These are phyloP conservation scores for Wolfiporia cocos DNA, from an alignment of 1,284 basidiomycete species.

Conservation along the genomic window DNA sequence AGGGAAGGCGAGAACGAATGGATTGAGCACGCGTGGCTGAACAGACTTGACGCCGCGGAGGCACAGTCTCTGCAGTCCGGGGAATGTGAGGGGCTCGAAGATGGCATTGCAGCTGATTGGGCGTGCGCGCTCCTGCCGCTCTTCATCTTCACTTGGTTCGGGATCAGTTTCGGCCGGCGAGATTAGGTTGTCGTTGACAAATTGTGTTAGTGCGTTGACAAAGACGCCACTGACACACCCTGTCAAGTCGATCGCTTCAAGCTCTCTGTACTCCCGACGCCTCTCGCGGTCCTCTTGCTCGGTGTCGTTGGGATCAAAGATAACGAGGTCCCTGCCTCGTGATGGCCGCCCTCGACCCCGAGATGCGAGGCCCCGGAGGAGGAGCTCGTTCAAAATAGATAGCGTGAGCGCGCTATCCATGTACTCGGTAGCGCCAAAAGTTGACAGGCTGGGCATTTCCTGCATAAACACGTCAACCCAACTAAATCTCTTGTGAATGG, in stretches of 20 bases:
- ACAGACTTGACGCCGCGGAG: constrained; percentile 81
- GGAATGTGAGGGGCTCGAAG: constrained; percentile 56
- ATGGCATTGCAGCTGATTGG: constrained; percentile 27
- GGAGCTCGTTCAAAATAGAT: constrained; percentile 78
- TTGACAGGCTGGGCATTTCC: constrained; percentile 80
- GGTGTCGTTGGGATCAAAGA: constrained; percentile 40
- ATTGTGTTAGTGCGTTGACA: constrained; percentile 76
- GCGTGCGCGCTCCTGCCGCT: constrained; percentile 25
- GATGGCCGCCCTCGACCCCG: constrained; percentile 64
- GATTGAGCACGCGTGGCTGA: constrained; percentile 63
- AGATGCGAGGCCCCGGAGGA: constrained; percentile 73
- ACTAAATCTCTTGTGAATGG: neutral
- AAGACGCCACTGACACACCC: constrained; percentile 92
- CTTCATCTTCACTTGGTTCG: constrained; percentile 39
- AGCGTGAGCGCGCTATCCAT: constrained; percentile 89
- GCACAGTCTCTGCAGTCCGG: constrained; percentile 78
- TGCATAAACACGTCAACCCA: constrained; percentile 25
- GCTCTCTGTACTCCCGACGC: constrained; percentile 69
- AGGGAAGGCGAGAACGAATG: constrained; percentile 83
- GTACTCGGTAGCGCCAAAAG: constrained; percentile 92
- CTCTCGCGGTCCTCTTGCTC: constrained; percentile 73
- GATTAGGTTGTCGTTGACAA: constrained; percentile 69
- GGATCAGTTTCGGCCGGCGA: constrained; percentile 38
- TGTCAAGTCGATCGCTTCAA: constrained; percentile 90
- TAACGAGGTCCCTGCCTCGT: constrained; percentile 50